Conservation (phyloP, 352 stramenopile genomes). For the Globisporangium cylindrosporum region DNA sequence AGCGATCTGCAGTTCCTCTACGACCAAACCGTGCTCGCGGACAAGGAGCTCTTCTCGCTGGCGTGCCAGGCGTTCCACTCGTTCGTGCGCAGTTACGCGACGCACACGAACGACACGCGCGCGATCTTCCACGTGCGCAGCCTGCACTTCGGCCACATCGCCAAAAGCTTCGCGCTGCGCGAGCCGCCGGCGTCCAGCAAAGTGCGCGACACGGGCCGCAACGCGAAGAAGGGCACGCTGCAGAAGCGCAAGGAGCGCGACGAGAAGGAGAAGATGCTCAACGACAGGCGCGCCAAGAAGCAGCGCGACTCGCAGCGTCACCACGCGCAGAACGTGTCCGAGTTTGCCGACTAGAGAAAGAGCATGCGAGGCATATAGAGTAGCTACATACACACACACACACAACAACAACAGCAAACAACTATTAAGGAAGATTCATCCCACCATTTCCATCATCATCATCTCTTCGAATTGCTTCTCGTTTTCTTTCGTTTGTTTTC, state of each 20-base stretch:
- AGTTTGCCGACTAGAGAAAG: constrained; percentile 60
- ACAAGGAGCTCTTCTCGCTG: constrained; percentile 82
- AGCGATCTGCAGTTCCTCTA: constrained; percentile 83
- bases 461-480: no score
- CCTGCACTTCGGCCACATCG: constrained; percentile 93
- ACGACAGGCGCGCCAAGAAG: constrained; percentile 61
- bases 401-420: neutral
- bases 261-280: constrained; percentile 56
- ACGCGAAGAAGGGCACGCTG: constrained; percentile 76
- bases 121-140: constrained; percentile 91
- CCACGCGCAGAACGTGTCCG: constrained; percentile 70
- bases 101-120: constrained; percentile 87
- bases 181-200: constrained; percentile 81
- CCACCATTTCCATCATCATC: no score
- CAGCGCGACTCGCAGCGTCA: constrained; percentile 56
- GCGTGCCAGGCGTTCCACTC: constrained; percentile 90
- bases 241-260: constrained; percentile 82
- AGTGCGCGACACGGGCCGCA: constrained; percentile 67
- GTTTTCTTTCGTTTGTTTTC: no score
- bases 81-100: constrained; percentile 92
- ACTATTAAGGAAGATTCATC: neutral
- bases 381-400: neutral
- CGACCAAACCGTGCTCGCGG: constrained; percentile 74
- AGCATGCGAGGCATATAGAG: neutral
- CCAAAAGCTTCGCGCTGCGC: constrained; percentile 90